phyloP scores from a whole-genome alignment of 306 rosid genomes.

The Pterocarpus macrocarpus region DNA sequence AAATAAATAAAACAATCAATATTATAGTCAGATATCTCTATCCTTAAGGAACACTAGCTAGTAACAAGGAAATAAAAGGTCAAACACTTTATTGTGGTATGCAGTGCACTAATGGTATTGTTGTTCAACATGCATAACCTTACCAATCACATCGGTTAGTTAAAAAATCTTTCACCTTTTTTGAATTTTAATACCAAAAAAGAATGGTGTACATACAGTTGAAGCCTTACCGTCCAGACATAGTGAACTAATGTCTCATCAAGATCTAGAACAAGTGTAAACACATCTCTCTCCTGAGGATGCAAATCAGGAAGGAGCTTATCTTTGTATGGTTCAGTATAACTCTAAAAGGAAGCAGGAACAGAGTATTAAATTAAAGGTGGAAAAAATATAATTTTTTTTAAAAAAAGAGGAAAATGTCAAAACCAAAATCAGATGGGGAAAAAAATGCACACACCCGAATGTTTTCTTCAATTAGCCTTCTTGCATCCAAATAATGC shows the following conservation, averaged over 20 bases:
- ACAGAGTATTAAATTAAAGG: slow-evolving; percentile 35
- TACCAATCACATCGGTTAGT: no score
- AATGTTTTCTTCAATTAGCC: slow-evolving; percentile 80
- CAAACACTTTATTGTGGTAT: no score
- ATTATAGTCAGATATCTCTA: slow-evolving; percentile 29
- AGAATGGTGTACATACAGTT: no score
- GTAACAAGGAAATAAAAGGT: slow-evolving; percentile 21
- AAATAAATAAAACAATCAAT: slow-evolving; percentile 43
- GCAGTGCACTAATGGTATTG: no score
- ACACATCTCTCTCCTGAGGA: slow-evolving; percentile 80
- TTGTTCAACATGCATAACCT: no score
- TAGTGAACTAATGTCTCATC: slow-evolving; percentile 91
- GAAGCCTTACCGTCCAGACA: slow-evolving; percentile 80
- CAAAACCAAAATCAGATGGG: slow-evolving; percentile 29
- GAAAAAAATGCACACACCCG: slow-evolving; percentile 56
- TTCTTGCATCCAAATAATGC: slow-evolving; percentile 82
- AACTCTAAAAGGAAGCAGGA: slow-evolving; percentile 62
- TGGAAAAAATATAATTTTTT: background rate
- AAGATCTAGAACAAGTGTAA: slow-evolving; percentile 96
- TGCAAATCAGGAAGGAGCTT: slow-evolving; percentile 99
- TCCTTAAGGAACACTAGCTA: slow-evolving; percentile 10
- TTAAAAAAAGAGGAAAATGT: background rate
- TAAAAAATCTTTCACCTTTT: no score
- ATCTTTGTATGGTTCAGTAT: slow-evolving; percentile 87
- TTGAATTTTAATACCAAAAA: no score